Base-by-base conservation (phyloP, 768 basidiomycete genomes). In the Tulasnella sp. region DNA sequence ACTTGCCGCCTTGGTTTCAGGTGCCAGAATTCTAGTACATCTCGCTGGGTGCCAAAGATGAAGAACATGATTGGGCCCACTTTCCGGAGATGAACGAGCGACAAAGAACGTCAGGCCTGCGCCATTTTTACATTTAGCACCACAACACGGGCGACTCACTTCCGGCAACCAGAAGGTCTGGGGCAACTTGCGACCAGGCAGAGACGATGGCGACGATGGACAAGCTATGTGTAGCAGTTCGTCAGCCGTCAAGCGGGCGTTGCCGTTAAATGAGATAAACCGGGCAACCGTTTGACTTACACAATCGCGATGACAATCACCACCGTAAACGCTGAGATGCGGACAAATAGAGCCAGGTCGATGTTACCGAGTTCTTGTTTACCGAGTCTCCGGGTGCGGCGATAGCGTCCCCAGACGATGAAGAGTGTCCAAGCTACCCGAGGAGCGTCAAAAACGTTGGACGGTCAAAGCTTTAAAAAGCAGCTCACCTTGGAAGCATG, bases 291-390 rank as follows among this genome's bases (percentile, higher is more conserved):
- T 74, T 35, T 10, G 20, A 70, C 76, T 77, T 42, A 77, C 76
- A 77, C 76, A 23, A 77, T 26, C 1, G 70, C 70, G 39, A 70
- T 72, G 37, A 77, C 40, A 13, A 77, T 35, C 39, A 77, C 46
- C 26, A 42, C 42, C 15, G 67, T 40, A 40, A 77, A 77, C 40
- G 69, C 39, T 16, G 37, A 70, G 51, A 77, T 51, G 23, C 76
- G 76, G 7, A 77, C 26, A 39, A 77, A 77, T 18, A 71, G 29
- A 35, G 76, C 61, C 26, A 26, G n/a, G 67, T 77, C 76, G 29
- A 71, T 42, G 26, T 70, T 32, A 35, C 76, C 76, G 40, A 77
- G 4, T 70, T 77, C 76, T 42, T 70, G 69, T 15, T 61, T 61
- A 5, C 76, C 70, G 42, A 77, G 70, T 35, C 69, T 70, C 35